Evolutionary conservation across 306 rosid species (phyloP), one percentile per base, ranked within the genome.

Genomic region (Quillaja saponaria): DNA sequence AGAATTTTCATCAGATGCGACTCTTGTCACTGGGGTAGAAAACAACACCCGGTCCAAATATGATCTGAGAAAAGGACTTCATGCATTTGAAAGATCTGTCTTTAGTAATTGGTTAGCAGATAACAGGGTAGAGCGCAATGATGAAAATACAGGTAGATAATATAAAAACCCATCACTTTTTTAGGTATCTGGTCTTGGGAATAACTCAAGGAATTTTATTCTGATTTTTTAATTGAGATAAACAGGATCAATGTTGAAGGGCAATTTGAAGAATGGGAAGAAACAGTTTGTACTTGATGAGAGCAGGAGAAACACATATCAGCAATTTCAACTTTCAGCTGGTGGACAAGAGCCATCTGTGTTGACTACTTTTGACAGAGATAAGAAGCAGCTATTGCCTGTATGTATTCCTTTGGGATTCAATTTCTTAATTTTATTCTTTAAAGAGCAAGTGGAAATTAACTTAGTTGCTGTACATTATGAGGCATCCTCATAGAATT

Each of bases 221-320:
- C 67, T 7, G 6, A 45, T 13, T 15, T 10, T 51, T 39, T 34
- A 45, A 33, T 42, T 16, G 8, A 5, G 6, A 10, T 37, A 63
- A 33, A 35, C 72, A 85, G 87, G 85, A 68, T 74, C 84, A 8
- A 17, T 20, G 5, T 40, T 49, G 42, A 79, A 70, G 71, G 69
- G 73, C 64, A 73, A 63, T 63, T 37, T 66, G 8, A 85, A 80
- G 63, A 49, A 62, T 38, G 83, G 83, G 53, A 82, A 57, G 67
- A 82, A 74, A 34, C 88, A 75, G 9, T 38, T 76, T 68, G 57
- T 76, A 14, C 65, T 66, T 11, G 88, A 82, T 28, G 91, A 85
- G 76, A 82, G 66, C 67, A 79, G 84, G 80, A 85, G 85, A 11
- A 69, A 59, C 49, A 71, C 91, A 18, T 82, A 85, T 66, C 53